Evolutionary conservation across 345 rosid genomes (phyloP), one percentile per base, ranked within the genome.

Genomic region (Limnanthes douglasii): DNA sequence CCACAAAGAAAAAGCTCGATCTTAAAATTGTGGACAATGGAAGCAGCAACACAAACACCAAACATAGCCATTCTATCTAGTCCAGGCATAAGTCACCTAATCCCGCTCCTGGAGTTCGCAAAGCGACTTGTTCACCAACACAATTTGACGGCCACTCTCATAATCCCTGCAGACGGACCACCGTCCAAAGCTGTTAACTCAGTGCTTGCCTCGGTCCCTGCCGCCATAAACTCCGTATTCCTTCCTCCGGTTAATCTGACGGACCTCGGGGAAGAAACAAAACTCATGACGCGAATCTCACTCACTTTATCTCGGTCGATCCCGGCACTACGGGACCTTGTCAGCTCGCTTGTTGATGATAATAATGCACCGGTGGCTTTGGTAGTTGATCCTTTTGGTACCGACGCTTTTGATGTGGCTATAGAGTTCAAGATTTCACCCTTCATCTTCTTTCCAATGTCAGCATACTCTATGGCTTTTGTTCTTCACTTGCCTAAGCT

Each of bases 21-120:
- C n/a, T n/a, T n/a, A n/a, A n/a, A n/a, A n/a, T n/a, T n/a, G n/a
- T n/a, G n/a, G n/a, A 28, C 3, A 2, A 28, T 28, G 32, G 32
- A 28, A 28, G n/a, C n/a, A 34, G 12, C 29, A 21, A 17, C 27
- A 10, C 32, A 49, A 15, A 34, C 39, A 45, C 62, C 57, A 39
- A 73, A 62, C 26, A 57, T 58, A 3, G 61, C 58, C 30, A 47
- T 81, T n/a, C 51, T 81, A 3, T 62, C 84, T 2, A 73, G 88
- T 41, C 90, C 81, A 5, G 85, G 94, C 37, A 50, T 71, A 65
- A 76, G 94, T 15, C 90, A 77, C 55, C 51, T 73, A 2, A 71
- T 69, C 59, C 88, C 85, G 0, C 56, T 69, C 37, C 47, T 79
- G 1, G 82, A 75, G 50, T 78, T 79, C 1, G 73, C 60, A 12